These are phyloP conservation scores for Lachnellula suecica DNA, from an alignment of 2,329 filamentous ascomycete species.

Conservation along the genomic window DNA sequence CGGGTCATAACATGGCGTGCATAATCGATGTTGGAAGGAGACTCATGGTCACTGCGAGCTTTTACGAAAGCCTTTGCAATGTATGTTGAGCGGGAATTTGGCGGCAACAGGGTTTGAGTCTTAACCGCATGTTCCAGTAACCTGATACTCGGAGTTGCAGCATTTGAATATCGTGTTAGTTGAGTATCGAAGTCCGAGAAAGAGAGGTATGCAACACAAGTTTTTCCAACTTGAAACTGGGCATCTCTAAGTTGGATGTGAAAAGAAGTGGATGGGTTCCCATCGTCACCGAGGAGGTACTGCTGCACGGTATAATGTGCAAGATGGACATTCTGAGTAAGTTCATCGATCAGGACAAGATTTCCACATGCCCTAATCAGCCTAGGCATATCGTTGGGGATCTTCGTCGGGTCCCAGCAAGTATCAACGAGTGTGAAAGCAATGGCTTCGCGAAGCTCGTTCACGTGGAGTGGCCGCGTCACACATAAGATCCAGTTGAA, in stretches of 20 bases:
- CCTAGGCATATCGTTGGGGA: not conserved
- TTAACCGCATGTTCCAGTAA: not conserved
- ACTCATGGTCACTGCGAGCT: not conserved
- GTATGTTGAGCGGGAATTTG: not conserved
- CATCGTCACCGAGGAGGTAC: not conserved
- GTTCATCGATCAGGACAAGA: not conserved
- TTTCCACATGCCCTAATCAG: not conserved
- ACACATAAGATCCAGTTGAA: not conserved
- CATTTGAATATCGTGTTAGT: not conserved
- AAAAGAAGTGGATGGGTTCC: not conserved
- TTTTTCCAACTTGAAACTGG: not conserved
- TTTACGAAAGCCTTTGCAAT: not conserved
- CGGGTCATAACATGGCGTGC: not conserved
- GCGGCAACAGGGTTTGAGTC: not conserved
- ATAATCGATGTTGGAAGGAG: not conserved
- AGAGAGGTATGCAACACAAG: constrained; percentile 1
- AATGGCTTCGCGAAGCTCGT: not conserved
- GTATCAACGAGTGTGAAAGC: not conserved
- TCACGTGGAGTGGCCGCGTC: not conserved
- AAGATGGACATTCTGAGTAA: not conserved
- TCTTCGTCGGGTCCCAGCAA: not conserved
- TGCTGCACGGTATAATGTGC: not conserved
- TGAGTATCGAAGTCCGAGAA: constrained; percentile 1
- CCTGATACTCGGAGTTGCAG: not conserved
- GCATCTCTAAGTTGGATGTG: not conserved